Evolutionary conservation across 2,329 filamentous ascomycete genomes (phyloP), one percentile per base, ranked within the genome.

Genomic region (Colletotrichum sp.): DNA sequence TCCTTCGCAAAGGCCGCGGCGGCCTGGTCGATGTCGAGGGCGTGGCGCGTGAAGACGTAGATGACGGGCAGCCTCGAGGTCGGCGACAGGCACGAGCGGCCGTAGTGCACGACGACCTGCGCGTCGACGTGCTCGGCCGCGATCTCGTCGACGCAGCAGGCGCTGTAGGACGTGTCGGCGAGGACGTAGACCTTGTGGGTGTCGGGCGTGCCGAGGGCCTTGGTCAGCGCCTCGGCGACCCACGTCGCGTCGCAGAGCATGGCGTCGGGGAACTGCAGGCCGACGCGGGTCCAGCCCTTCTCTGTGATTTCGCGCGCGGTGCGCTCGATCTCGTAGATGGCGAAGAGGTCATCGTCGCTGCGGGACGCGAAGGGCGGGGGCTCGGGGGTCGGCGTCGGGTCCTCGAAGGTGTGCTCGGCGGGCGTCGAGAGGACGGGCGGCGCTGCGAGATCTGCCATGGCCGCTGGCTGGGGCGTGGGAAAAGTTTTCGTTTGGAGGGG

Each of bases 81-180:
- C 1, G 96, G 96, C 9, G 96, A 98, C 28, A 99, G 89, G 82
- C 97, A 99, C 0, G 96, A 94, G 68, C 97, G 90, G 5, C 97
- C 97, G 80, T 99, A 99, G 83, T 99, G 97, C 16, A 99, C 93
- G 2, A 99, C 95, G 0, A 96, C 95, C 77, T 99, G 94, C 8
- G 97, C 96, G 80, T 95, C 91, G 18, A 95, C 94, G 83, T 99
- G 97, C 84, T 99, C 96, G 4, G 97, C 97, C 0, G 97, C 97
- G 55, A 99, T 93, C 86, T 99, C 97, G 81, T 99, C 97, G 21
- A 99, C 96, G 81, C 97, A 99, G 86, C 97, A 99, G 1, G 96
- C 94, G 76, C 97, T 98, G 85, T 99, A 99, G 3, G 96, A 98
- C 4, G 97, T 99, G 84, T 99, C 97, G 36, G 94, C 97, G 21